Percentiles rank a stretch among this genome's conserved stretches.
Evolutionary conservation across 768 basidiomycete genomes (phyloP).

Genomic region (Rhodotorula kratochvilovae): DNA sequence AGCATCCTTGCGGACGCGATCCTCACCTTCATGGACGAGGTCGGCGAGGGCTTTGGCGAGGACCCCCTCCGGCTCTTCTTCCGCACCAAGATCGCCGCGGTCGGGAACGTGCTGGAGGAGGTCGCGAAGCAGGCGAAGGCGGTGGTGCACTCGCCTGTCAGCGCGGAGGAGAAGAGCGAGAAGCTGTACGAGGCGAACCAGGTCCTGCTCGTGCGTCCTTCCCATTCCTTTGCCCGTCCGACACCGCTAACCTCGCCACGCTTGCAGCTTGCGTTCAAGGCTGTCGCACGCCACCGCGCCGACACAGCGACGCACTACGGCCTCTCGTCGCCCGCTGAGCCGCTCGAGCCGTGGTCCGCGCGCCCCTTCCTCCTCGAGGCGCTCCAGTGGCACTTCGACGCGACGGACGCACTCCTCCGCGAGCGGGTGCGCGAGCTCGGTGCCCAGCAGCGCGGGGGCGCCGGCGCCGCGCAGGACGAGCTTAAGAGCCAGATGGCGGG

Average conservation of each 20-base stretch:
- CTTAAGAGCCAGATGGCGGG: slow-evolving; percentile 47
- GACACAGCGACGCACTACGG: slow-evolving; percentile 73
- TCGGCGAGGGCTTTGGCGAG: slow-evolving; percentile 59
- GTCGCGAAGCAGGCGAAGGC: slow-evolving; percentile 55
- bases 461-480: slow-evolving; percentile 41
- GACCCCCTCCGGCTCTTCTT: slow-evolving; percentile 83
- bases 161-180: slow-evolving; percentile 49
- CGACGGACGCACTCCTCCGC: slow-evolving; percentile 46
- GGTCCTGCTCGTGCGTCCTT: slow-evolving; percentile 60
- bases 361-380: slow-evolving; percentile 63
- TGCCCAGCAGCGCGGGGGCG: slow-evolving; percentile 41
- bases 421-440: slow-evolving; percentile 47
- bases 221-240: not conserved
- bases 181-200: slow-evolving; percentile 65
- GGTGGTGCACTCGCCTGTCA: slow-evolving; percentile 50
- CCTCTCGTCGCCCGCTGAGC: slow-evolving; percentile 60
- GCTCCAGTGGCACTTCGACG: slow-evolving; percentile 65
- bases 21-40: slow-evolving; percentile 61
- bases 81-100: slow-evolving; percentile 59
- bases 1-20: slow-evolving; percentile 63
- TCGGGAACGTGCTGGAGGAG: slow-evolving; percentile 65
- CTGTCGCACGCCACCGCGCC: slow-evolving; percentile 69
- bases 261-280: slow-evolving; percentile 64
- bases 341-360: slow-evolving; percentile 72
- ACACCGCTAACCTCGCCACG: not conserved